Evolutionary conservation across 805 yeast genomes (phyloP).

Genomic region (Monosporozyma unispora): DNA sequence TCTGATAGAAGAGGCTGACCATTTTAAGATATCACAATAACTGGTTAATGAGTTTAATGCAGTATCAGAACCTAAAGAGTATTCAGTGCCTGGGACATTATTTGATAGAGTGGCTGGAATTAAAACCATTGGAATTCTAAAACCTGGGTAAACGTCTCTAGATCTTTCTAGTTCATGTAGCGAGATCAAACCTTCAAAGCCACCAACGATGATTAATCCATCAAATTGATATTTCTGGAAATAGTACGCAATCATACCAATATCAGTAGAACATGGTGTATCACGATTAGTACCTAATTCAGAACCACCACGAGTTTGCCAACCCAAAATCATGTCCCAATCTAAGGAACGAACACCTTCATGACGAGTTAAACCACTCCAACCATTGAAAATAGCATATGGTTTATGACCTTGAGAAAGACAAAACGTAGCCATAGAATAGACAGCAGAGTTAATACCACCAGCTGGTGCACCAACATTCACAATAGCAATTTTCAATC

Average conservation of each 20-base stretch:
- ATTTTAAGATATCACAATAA: slow-evolving; percentile 69
- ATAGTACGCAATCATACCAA: slow-evolving; percentile 63
- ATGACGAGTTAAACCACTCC: slow-evolving; percentile 59
- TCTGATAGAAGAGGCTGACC: slow-evolving; percentile 70
- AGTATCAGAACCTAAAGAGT: slow-evolving; percentile 67
- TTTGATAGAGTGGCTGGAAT: slow-evolving; percentile 82
- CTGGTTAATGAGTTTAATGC: slow-evolving; percentile 60
- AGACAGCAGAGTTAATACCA: slow-evolving; percentile 66
- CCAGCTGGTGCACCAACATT: slow-evolving; percentile 79
- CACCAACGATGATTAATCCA: slow-evolving; percentile 70
- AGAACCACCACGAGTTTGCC: slow-evolving; percentile 71
- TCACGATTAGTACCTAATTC: slow-evolving; percentile 74
- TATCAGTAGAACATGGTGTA: slow-evolving; percentile 54
- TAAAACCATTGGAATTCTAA: slow-evolving; percentile 68
- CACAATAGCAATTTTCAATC: slow-evolving; percentile 57
- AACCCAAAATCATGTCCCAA: slow-evolving; percentile 64
- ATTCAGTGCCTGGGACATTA: slow-evolving; percentile 77
- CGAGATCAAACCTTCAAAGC: slow-evolving; percentile 69
- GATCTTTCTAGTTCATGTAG: slow-evolving; percentile 56
- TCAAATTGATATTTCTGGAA: slow-evolving; percentile 59
- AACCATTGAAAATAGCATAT: slow-evolving; percentile 67
- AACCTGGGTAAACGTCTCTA: slow-evolving; percentile 54
- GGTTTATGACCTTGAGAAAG: slow-evolving; percentile 66
- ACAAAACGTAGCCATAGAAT: slow-evolving; percentile 67
- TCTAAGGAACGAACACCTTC: slow-evolving; percentile 49